phyloP scores from a whole-genome alignment of 768 basidiomycete species.

The Pisolithus sp. region DNA sequence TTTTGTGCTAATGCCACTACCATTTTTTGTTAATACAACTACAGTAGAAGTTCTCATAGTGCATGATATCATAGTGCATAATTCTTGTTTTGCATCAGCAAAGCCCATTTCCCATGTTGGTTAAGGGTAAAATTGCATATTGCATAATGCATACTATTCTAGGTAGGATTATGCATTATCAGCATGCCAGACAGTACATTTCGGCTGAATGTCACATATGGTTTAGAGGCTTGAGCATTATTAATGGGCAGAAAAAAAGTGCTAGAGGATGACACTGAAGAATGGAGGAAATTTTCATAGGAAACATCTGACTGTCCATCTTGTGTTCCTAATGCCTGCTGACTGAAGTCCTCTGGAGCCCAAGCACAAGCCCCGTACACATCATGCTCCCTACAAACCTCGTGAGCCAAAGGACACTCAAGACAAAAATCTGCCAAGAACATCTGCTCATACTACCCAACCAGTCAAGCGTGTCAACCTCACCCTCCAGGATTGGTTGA shows the following conservation, averaged over 20 bases:
- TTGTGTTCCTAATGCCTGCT: background rate
- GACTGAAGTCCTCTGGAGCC: background rate
- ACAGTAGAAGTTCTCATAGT: too few species aligned
- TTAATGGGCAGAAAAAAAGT: too few species aligned
- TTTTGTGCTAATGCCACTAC: too few species aligned
- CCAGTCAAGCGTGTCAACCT: background rate
- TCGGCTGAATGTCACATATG: background rate
- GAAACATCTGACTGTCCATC: background rate
- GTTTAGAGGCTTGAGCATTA: too few species aligned
- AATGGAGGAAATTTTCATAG: too few species aligned
- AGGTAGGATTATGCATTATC: background rate
- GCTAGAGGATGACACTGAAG: too few species aligned
- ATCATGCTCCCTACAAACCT: background rate
- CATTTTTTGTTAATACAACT: too few species aligned
- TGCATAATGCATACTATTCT: background rate
- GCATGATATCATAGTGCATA: too few species aligned
- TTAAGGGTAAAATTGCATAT: too few species aligned
- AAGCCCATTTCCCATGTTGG: too few species aligned
- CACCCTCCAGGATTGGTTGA: slow-evolving; percentile 8
- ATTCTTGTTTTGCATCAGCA: too few species aligned
- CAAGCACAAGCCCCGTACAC: background rate
- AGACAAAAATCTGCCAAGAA: background rate
- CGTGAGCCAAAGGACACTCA: background rate
- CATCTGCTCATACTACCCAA: background rate
- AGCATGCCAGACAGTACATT: background rate